Base-by-base conservation (phyloP, 1,284 basidiomycete species). In the Moesziomyces aphidis region DNA sequence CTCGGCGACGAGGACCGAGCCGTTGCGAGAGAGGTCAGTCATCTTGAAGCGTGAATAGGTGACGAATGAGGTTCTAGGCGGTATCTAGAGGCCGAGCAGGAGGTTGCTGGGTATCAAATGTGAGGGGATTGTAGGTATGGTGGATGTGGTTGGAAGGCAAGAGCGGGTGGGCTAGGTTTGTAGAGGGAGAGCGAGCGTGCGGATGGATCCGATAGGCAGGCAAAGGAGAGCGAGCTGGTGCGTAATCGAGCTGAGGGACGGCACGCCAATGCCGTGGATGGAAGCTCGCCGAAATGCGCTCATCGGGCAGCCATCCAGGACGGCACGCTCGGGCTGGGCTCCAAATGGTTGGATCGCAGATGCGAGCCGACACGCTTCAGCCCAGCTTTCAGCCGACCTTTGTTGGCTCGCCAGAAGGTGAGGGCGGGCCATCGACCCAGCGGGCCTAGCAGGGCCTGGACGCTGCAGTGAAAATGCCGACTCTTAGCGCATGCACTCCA, bases 1-100 rank as follows among this genome's bases (percentile, higher is more conserved):
- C 45, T 72, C 73, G 65, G 73, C 65, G 50, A 75, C 73, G 26
- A 75, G 67, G 21, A 75, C 55, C 44, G 73, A 75, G 23, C 73
- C 73, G 54, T 58, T 75, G 26, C 73, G 62, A 56, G 67, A 56
- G 55, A 75, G 67, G 49, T 62, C 57, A 48, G 73, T 66, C 73
- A 75, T 75, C 24, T 17, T 63, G 61, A 45, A 45, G 8, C 43
- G 36, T 19, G 22, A 39, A 39, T 45, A 28, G 55, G 52, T 13
- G n/a, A 22, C 19, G 22, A 51, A 31, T 17, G 5, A 15, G 36
- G 13, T 42, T 17, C 7, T 17, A 42, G 39, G 39, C 17, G 50
- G 50, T 50, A 46, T 51, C 15, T 46, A n/a, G 50, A 46, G n/a
- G 28, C 13, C 43, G 23, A 42, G 50, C 31, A 49, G 22, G 13